These are phyloP conservation scores for Cryptococcus sp. DNA, from an alignment of 1,284 basidiomycete species.

Conservation along the genomic window DNA sequence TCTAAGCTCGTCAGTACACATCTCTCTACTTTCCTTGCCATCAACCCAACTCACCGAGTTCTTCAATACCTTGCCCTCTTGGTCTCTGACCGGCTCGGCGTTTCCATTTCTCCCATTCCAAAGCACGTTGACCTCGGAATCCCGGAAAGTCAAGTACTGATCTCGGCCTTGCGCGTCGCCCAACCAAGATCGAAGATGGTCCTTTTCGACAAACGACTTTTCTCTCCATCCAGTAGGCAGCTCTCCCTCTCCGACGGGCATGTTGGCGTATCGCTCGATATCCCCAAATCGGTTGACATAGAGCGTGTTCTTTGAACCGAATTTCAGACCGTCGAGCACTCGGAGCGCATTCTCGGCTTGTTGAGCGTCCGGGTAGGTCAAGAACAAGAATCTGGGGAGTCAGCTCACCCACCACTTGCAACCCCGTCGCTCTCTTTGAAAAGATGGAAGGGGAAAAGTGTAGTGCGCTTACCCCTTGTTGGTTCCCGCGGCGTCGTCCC, in stretches of 20 bases:
- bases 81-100: conserved; percentile 63
- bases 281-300: conserved; percentile 87
- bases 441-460: too few species aligned
- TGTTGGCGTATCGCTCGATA: conserved; percentile 73
- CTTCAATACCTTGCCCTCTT: conserved; percentile 50
- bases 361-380: conserved; percentile 76
- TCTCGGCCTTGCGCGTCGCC: conserved; percentile 88
- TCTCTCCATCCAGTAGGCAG: conserved; percentile 60
- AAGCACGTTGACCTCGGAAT: conserved; percentile 81
- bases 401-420: background rate
- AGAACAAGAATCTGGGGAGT: conserved; percentile 68
- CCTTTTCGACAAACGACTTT: conserved; percentile 65
- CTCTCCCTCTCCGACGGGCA: conserved; percentile 80
- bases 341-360: conserved; percentile 77
- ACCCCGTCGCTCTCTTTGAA: too few species aligned
- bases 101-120: conserved; percentile 93
- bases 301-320: conserved; percentile 81
- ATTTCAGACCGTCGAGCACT: conserved; percentile 77
- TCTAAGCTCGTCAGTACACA: conserved; percentile 48
- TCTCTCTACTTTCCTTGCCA: conserved; percentile 4
- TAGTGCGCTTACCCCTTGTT: conserved; percentile 68
- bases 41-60: conserved; percentile 24
- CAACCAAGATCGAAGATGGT: conserved; percentile 93
- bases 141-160: conserved; percentile 91
- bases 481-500: conserved; percentile 69